Evolutionary conservation across 2,329 filamentous ascomycete species (phyloP).

Genomic region (Lachnellula willkommii): DNA sequence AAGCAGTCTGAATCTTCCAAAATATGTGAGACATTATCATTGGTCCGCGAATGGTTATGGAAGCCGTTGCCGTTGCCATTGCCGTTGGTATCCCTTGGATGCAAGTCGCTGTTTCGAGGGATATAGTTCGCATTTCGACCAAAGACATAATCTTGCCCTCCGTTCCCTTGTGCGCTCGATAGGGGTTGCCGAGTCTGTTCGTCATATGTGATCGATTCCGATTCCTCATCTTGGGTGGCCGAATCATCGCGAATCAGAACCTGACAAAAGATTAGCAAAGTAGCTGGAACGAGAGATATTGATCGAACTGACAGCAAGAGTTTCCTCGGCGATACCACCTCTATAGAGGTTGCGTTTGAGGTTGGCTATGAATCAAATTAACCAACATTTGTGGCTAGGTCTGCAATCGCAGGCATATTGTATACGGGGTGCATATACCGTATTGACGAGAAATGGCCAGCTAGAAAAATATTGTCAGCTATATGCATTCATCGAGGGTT

Average conservation of each 20-base stretch:
- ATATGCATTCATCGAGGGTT: not conserved
- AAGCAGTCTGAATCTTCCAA: constrained; percentile 16
- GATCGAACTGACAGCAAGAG: constrained; percentile 33
- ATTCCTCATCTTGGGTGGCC: constrained; percentile 13
- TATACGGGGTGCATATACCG: constrained; percentile 38
- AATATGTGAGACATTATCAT: constrained; percentile 20
- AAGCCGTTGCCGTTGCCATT: constrained; percentile 19
- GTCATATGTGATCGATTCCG: constrained; percentile 10
- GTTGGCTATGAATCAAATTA: constrained; percentile 25
- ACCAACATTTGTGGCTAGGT: constrained; percentile 1
- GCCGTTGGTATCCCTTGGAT: constrained; percentile 14
- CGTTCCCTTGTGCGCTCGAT: constrained; percentile 13
- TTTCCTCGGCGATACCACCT: constrained; percentile 44
- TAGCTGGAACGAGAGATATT: not conserved
- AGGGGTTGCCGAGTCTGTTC: constrained; percentile 12
- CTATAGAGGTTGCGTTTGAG: constrained; percentile 44
- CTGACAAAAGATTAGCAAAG: constrained; percentile 17
- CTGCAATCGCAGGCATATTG: not conserved
- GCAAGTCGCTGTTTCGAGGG: constrained; percentile 13
- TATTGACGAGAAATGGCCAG: constrained; percentile 43
- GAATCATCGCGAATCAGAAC: constrained; percentile 24
- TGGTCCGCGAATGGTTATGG: constrained; percentile 13
- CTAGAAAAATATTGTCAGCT: constrained; percentile 16
- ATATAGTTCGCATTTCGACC: constrained; percentile 23
- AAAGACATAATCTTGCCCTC: constrained; percentile 23